These are phyloP conservation scores for Pisolithus marmoratus DNA, from an alignment of 768 basidiomycete species.

Conservation along the genomic window DNA sequence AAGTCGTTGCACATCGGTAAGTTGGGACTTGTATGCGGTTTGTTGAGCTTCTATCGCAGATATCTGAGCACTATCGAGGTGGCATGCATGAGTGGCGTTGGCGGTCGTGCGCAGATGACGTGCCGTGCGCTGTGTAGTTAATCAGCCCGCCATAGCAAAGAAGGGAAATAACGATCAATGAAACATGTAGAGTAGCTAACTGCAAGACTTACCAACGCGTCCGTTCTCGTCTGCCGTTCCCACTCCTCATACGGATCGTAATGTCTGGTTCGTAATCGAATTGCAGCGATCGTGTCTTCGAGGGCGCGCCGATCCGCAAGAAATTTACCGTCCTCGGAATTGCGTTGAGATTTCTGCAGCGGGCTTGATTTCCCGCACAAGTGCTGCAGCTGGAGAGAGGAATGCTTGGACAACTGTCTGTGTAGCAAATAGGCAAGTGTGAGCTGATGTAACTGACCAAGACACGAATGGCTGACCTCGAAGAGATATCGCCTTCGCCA, in stretches of 20 bases:
- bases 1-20: conserved; percentile 43
- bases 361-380: background rate
- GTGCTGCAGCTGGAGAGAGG: background rate
- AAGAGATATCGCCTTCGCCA: background rate
- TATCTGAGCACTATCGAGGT: conserved; percentile 17
- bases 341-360: conserved; percentile 7
- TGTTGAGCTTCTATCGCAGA: conserved; percentile 27
- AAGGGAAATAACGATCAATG: background rate
- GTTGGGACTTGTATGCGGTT: conserved; percentile 41
- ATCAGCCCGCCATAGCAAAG: background rate
- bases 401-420: background rate
- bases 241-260: conserved; percentile 47
- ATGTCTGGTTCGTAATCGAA: conserved; percentile 38
- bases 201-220: conserved; percentile 36
- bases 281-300: conserved; percentile 42
- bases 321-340: conserved; percentile 15
- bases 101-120: conserved; percentile 15
- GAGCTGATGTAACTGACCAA: background rate
- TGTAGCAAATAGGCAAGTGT: background rate
- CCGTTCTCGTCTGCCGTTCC: conserved; percentile 42
- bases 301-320: conserved; percentile 31
- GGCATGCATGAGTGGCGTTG: conserved; percentile 4
- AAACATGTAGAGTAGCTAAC: background rate
- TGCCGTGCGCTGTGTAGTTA: conserved; percentile 31
- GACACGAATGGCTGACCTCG: background rate